These are phyloP conservation scores for Clitoria ternatea DNA, from an alignment of 306 rosid genomes.

Conservation along the genomic window DNA sequence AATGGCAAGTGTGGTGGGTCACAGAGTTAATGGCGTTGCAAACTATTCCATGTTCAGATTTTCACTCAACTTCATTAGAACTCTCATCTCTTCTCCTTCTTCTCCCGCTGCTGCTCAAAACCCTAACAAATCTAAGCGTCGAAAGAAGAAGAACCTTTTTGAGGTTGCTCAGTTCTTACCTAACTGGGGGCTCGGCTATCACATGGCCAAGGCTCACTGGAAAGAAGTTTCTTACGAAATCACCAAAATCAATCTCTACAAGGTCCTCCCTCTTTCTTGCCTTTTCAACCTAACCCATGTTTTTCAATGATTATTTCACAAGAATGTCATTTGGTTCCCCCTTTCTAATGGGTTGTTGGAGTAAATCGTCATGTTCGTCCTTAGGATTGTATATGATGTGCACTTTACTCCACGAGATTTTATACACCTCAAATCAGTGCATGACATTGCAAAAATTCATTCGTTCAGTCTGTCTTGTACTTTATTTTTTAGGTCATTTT, in stretches of 20 bases:
- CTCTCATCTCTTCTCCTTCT: conserved; percentile 41
- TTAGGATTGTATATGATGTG: too few relatives aligned
- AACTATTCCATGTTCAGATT: conserved; percentile 35
- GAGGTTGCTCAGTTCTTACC: conserved; percentile 92
- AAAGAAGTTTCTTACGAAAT: conserved; percentile 72
- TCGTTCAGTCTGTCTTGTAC: too few relatives aligned
- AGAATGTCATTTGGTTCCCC: neutral
- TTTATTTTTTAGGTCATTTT: too few relatives aligned
- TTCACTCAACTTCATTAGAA: conserved; percentile 49
- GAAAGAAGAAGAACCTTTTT: conserved; percentile 87
- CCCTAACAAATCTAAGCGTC: conserved; percentile 63
- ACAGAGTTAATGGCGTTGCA: conserved; percentile 36
- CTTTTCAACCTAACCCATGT: neutral
- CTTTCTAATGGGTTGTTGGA: too few relatives aligned
- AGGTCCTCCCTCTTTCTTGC: conserved; percentile 37
- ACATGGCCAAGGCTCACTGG: conserved; percentile 94
- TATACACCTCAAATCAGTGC: too few relatives aligned
- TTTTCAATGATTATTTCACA: neutral
- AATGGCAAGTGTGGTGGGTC: conserved; percentile 54
- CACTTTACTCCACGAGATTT: too few relatives aligned
- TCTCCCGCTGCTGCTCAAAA: conserved; percentile 32
- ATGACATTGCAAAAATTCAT: too few relatives aligned
- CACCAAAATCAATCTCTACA: conserved; percentile 91
- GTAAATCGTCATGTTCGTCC: too few relatives aligned
- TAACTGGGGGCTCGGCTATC: conserved; percentile 88